Evolutionary conservation across 495 filamentous ascomycete species (phyloP).

Genomic region (Podospora pseudocomata): DNA sequence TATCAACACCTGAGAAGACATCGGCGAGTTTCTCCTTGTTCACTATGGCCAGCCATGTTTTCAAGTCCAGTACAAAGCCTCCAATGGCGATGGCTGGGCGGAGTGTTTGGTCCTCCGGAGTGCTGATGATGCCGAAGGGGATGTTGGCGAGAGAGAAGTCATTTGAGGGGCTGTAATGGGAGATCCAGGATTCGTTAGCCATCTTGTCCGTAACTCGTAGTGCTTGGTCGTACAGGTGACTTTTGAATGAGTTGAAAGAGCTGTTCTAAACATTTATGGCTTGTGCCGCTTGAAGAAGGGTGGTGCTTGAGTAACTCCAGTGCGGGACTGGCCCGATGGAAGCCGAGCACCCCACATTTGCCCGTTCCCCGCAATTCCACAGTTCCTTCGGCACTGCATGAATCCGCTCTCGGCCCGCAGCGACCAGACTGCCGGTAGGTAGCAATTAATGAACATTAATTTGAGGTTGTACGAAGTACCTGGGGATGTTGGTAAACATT

Average conservation of each 20-base stretch:
- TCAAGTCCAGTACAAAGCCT: conserved; percentile 70
- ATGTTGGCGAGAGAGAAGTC: conserved; percentile 85
- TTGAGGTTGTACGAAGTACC: background rate
- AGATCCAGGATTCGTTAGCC: conserved; percentile 34
- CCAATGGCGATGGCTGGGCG: conserved; percentile 79
- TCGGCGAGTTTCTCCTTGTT: conserved; percentile 49
- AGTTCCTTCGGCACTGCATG: background rate
- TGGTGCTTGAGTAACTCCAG: background rate
- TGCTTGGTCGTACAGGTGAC: background rate
- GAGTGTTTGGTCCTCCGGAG: conserved; percentile 48
- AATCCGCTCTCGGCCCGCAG: background rate
- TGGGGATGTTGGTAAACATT: background rate
- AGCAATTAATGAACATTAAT: background rate
- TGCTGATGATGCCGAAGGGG: conserved; percentile 85
- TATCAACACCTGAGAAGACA: conserved; percentile 54
- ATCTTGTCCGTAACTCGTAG: background rate
- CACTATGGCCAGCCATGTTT: conserved; percentile 51
- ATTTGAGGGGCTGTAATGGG: conserved; percentile 32
- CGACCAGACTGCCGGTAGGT: background rate
- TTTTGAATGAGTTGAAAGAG: background rate
- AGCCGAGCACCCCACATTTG: conserved; percentile 5
- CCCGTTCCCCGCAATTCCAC: background rate
- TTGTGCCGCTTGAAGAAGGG: background rate
- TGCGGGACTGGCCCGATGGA: conserved; percentile 11
- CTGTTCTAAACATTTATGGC: background rate